Evolutionary conservation across 805 yeast genomes (phyloP).

Genomic region (Blastobotrys parvus): DNA sequence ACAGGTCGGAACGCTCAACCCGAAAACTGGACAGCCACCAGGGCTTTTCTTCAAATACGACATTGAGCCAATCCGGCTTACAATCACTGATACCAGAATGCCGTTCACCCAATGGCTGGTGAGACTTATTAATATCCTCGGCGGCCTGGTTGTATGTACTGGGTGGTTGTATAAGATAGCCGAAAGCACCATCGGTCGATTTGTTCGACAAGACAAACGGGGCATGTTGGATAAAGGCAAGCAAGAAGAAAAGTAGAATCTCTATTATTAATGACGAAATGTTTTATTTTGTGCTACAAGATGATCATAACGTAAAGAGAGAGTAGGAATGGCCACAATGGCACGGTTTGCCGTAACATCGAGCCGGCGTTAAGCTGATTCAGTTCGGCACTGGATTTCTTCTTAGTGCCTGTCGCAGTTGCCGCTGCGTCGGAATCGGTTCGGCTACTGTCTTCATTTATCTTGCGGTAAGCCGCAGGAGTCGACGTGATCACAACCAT

Average conservation of each 20-base stretch:
- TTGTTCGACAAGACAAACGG: neutral
- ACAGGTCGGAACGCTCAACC: slow-evolving; percentile 6
- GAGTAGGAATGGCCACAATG: no score
- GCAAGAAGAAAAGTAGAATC: neutral
- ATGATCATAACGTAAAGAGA: no score
- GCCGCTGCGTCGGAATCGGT: no score
- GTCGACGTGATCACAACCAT: slow-evolving; percentile 2
- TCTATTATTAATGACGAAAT: no score
- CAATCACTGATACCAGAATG: slow-evolving; percentile 61
- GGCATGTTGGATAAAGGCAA: neutral
- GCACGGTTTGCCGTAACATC: no score
- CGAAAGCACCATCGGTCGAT: slow-evolving; percentile 32
- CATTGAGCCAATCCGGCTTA: slow-evolving; percentile 76
- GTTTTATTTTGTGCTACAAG: no score
- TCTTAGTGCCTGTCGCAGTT: no score
- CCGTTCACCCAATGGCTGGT: slow-evolving; percentile 72
- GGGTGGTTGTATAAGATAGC: slow-evolving; percentile 53
- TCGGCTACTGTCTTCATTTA: neutral
- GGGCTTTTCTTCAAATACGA: slow-evolving; percentile 81
- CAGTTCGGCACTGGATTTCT: no score
- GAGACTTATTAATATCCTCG: slow-evolving; percentile 69
- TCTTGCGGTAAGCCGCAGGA: neutral
- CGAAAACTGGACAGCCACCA: slow-evolving; percentile 37
- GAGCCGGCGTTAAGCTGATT: no score
- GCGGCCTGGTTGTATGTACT: slow-evolving; percentile 68